Evolutionary conservation across 768 basidiomycete genomes (phyloP), one percentile per base, ranked within the genome.

Genomic region (Lactifluus echinatus): DNA sequence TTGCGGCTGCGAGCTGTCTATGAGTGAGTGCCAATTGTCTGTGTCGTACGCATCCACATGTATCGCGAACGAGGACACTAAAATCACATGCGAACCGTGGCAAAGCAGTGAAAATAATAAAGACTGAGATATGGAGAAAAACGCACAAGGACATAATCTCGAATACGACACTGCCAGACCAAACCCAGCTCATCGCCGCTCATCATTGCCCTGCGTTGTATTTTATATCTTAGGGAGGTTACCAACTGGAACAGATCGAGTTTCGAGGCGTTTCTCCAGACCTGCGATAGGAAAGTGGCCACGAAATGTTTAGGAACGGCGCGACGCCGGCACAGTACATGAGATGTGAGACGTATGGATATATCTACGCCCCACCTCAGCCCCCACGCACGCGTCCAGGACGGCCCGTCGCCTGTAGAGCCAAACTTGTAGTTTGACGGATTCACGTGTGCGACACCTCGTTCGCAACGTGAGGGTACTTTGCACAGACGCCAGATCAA

Each of bases 111-210:
- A 5, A 31, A 31, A 31, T 31, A 31, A 6, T 19, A 19, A 19
- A 40, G 39, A 21, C 10, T 40, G 1, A 11, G 4, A 42, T 28
- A 55, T 31, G 52, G 39, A 8, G n/a, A 19, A 31, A 34, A 3
- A 76, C 85, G 53, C 65, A 92, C 90, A 62, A 93, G 70, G 28
- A 76, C 76, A 66, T 85, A 93, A 69, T 92, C 89, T 0, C 85
- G 54, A 93, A 91, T 24, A 91, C 71, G 64, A 57, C 81, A 86
- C 66, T 92, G 88, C 88, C 89, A 93, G 7, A 84, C 79, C 77
- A 78, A 85, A 2, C 91, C 91, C 0, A 91, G 70, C 5, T 84
- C 82, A 62, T 93, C 89, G 4, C 71, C 70, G 60, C 81, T 87
- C 49, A 76, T 63, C 60, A 83, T 77, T 8, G 86, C 88, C 11